phyloP scores from a whole-genome alignment of 257 asterid species.

The Handroanthus guayacan region DNA sequence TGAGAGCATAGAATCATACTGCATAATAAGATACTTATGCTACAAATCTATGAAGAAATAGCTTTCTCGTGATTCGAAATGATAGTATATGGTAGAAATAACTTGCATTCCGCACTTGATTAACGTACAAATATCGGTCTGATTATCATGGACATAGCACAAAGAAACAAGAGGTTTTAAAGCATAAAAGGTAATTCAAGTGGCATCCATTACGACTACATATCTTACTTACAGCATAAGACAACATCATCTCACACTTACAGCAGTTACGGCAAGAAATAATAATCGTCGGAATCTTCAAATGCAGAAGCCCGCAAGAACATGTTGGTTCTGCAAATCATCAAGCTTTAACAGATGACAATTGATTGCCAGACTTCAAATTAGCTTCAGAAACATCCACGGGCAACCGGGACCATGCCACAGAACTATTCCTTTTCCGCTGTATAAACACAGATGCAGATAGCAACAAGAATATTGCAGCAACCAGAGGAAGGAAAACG shows the following conservation, averaged over 20 bases:
- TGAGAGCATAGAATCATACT: neutral
- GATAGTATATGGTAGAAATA: neutral
- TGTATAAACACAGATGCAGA: conserved; percentile 59
- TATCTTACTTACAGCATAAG: neutral
- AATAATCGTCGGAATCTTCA: conserved; percentile 6
- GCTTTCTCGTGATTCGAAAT: neutral
- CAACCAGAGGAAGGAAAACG: conserved; percentile 54
- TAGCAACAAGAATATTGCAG: conserved; percentile 62
- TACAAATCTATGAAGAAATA: neutral
- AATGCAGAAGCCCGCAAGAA: neutral
- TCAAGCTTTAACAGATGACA: conserved; percentile 55
- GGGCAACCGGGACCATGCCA: conserved; percentile 77
- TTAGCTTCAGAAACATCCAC: conserved; percentile 65
- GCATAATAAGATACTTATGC: neutral
- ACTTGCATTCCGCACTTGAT: conserved; percentile 19
- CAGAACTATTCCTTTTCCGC: conserved; percentile 54
- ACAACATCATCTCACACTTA: conserved; percentile 2
- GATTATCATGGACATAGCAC: conserved; percentile 15
- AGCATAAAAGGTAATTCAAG: neutral
- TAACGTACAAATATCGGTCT: conserved; percentile 3
- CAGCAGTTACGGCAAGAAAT: conserved; percentile 18
- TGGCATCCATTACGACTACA: conserved; percentile 25
- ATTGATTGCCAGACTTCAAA: conserved; percentile 50
- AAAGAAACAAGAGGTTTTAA: conserved; percentile 16
- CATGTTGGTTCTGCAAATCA: conserved; percentile 8